Percentiles rank a stretch among this genome's conserved stretches.
Conservation (phyloP, 2,329 filamentous ascomycete species). For the Exophiala oligosperma region DNA sequence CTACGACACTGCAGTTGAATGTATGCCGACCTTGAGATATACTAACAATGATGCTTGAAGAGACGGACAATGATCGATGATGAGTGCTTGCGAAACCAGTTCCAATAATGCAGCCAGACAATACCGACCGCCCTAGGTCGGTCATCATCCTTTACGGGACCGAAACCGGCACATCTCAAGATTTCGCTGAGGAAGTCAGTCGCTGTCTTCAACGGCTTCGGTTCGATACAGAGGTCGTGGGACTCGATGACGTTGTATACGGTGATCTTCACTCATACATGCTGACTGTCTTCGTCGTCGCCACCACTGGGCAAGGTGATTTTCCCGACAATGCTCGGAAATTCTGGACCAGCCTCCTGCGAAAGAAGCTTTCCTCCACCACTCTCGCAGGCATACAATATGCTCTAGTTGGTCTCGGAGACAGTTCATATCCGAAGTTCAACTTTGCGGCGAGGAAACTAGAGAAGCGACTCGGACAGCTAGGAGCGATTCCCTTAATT, state of each 20-base stretch:
- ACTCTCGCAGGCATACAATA: constrained; percentile 71
- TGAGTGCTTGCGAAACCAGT: no score
- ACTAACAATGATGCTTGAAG: no score
- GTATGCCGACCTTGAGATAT: no score
- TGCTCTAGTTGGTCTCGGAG: constrained; percentile 85
- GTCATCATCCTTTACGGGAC: constrained; percentile 85
- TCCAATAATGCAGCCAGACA: not conserved
- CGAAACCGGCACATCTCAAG: constrained; percentile 92
- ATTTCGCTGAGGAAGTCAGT: constrained; percentile 83
- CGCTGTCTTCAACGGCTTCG: constrained; percentile 72
- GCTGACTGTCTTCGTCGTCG: constrained; percentile 69
- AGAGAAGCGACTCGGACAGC: constrained; percentile 76
- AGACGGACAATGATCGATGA: no score
- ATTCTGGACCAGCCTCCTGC: constrained; percentile 83
- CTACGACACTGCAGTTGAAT: not conserved
- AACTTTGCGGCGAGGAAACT: constrained; percentile 93
- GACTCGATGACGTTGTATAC: constrained; percentile 62
- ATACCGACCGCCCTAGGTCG: constrained; percentile 21
- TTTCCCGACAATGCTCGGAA: constrained; percentile 77
- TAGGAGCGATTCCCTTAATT: constrained; percentile 76
- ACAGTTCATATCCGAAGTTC: constrained; percentile 93
- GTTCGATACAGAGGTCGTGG: constrained; percentile 72
- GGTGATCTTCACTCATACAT: constrained; percentile 36
- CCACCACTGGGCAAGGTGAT: constrained; percentile 93
- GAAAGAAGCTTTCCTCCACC: constrained; percentile 71